These are phyloP conservation scores for Trametes elegans DNA, from an alignment of 768 basidiomycete genomes.

Conservation along the genomic window DNA sequence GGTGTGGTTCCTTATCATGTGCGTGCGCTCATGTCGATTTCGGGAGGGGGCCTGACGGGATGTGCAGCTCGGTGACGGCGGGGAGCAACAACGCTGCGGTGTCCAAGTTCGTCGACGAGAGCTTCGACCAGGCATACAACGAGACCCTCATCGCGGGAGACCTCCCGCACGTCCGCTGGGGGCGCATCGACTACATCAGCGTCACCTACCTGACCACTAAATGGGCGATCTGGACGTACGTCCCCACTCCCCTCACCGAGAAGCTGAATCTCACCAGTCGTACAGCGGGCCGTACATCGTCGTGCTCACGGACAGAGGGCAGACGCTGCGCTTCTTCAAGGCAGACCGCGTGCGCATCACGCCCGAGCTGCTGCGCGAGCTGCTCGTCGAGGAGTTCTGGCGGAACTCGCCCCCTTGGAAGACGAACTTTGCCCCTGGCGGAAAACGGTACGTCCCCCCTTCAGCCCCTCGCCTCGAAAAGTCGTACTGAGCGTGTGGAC, in stretches of 20 bases:
- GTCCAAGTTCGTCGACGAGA: constrained; percentile 66
- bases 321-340: constrained; percentile 78
- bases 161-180: constrained; percentile 74
- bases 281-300: constrained; percentile 75
- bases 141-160: constrained; percentile 55
- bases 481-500: not conserved
- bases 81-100: constrained; percentile 60
- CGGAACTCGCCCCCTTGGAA: constrained; percentile 65
- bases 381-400: constrained; percentile 66
- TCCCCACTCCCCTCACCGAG: constrained; percentile 15
- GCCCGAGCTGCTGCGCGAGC: constrained; percentile 59
- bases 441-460: constrained; percentile 51
- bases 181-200: constrained; percentile 83
- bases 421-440: constrained; percentile 70
- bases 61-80: constrained; percentile 54
- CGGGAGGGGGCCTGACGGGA: not conserved
- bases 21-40: constrained; percentile 28
- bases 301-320: constrained; percentile 66
- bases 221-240: constrained; percentile 84
- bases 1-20: constrained; percentile 82
- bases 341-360: constrained; percentile 60
- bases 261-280: not conserved
- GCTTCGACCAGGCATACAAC: constrained; percentile 77
- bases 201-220: constrained; percentile 82
- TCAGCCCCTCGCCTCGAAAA: not conserved